A percentile compares a stretch with the other conserved stretches of the same genome.
Evolutionary conservation across 1,284 basidiomycete genomes (phyloP).

Genomic region (Ceratobasidium theobromae): DNA sequence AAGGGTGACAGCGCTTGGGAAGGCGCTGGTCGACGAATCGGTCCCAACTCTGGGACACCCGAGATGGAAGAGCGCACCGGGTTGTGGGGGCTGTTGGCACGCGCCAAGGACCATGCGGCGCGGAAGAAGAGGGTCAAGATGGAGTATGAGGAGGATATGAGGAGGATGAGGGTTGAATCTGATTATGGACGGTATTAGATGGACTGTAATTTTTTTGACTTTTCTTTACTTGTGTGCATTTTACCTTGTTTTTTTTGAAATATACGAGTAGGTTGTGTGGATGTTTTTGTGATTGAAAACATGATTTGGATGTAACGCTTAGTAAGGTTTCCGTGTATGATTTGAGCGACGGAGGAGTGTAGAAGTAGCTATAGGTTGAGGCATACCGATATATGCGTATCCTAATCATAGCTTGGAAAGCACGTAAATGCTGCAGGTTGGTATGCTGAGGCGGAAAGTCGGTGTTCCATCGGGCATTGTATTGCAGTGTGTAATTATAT

Average conservation of each 20-base stretch:
- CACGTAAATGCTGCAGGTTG: no score
- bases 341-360: no score
- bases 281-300: no score
- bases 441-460: no score
- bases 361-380: no score
- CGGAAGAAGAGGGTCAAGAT: slow-evolving; percentile 13
- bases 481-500: no score
- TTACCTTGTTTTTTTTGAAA: neutral
- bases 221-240: neutral
- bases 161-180: slow-evolving; percentile 27
- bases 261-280: no score
- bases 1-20: slow-evolving; percentile 11
- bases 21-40: slow-evolving; percentile 14
- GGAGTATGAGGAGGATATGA: slow-evolving; percentile 32
- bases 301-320: no score
- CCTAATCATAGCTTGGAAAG: no score
- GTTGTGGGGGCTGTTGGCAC: neutral
- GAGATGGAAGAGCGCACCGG: slow-evolving; percentile 19
- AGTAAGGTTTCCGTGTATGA: no score
- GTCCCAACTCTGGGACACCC: neutral
- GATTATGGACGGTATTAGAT: slow-evolving; percentile 16
- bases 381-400: no score
- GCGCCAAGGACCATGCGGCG: slow-evolving; percentile 18
- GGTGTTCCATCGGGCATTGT: no score
- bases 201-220: neutral